Evolutionary conservation across 2,329 filamentous ascomycete genomes (phyloP).

Genomic region (Apiospora hydei): DNA sequence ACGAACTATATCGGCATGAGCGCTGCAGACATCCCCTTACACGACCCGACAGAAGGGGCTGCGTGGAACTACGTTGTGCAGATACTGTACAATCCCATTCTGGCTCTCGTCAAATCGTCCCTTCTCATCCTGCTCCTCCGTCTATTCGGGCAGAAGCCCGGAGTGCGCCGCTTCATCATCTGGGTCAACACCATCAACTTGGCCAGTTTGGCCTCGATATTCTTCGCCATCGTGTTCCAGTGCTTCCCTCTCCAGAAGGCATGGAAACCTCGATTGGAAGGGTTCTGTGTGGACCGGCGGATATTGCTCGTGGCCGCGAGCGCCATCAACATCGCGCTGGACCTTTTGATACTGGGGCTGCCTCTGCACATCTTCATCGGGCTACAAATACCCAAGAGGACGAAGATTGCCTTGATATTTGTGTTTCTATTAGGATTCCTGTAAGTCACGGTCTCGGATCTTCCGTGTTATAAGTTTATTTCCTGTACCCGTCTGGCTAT

Average conservation of each 20-base stretch:
- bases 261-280: conserved; percentile 40
- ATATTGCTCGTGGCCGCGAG: conserved; percentile 45
- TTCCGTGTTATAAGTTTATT: too few relatives aligned
- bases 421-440: conserved; percentile 48
- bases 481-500: not conserved
- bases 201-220: conserved; percentile 33
- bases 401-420: conserved; percentile 48
- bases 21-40: conserved; percentile 32
- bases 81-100: conserved; percentile 53
- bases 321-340: conserved; percentile 49
- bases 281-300: conserved; percentile 43
- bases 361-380: conserved; percentile 50
- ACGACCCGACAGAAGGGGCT: conserved; percentile 32
- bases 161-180: conserved; percentile 42
- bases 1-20: conserved; percentile 36
- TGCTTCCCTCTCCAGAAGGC: conserved; percentile 45
- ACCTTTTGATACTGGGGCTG: conserved; percentile 47
- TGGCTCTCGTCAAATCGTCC: conserved; percentile 54
- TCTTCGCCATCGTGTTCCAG: conserved; percentile 54
- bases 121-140: conserved; percentile 54
- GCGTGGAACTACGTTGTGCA: conserved; percentile 49
- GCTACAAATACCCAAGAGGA: conserved; percentile 47
- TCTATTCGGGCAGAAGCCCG: conserved; percentile 46
- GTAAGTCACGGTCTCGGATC: conserved; percentile 29
- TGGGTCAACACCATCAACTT: conserved; percentile 45